Conservation (phyloP, 768 basidiomycete genomes). For the Leccinum subtestaceum region DNA sequence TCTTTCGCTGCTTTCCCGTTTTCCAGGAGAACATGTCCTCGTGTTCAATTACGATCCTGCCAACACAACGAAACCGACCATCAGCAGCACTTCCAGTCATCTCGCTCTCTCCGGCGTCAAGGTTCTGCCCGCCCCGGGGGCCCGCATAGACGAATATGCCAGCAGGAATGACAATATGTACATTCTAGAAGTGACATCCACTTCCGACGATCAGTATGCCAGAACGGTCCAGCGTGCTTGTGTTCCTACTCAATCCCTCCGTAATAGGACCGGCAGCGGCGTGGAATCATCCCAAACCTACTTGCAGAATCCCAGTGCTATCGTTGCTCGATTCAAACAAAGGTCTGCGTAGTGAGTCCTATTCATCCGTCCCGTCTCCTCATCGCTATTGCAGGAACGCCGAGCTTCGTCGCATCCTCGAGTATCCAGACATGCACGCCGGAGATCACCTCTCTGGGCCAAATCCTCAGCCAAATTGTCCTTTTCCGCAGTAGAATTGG, state of each 20-base stretch:
- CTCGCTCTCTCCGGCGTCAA: constrained; percentile 56
- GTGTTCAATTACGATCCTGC: constrained; percentile 67
- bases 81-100: constrained; percentile 49
- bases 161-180: constrained; percentile 68
- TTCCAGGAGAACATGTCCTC: constrained; percentile 66
- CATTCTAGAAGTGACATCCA: constrained; percentile 62
- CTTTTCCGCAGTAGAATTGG: constrained; percentile 1
- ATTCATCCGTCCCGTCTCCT: constrained; percentile 7
- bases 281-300: constrained; percentile 30
- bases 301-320: constrained; percentile 43
- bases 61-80: constrained; percentile 38
- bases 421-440: constrained; percentile 39
- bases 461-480: constrained; percentile 11
- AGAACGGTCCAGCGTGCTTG: not conserved
- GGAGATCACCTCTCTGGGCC: constrained; percentile 7
- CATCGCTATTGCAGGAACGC: constrained; percentile 41
- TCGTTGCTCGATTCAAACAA: constrained; percentile 64
- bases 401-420: constrained; percentile 53
- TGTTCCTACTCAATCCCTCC: not conserved
- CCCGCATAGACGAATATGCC: constrained; percentile 48
- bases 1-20: constrained; percentile 56
- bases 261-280: constrained; percentile 9
- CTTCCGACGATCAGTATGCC: constrained; percentile 44
- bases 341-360: constrained; percentile 39
- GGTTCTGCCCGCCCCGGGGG: constrained; percentile 72